Percentiles rank a stretch among this genome's conserved stretches.
phyloP scores from a whole-genome alignment of 139 green algal species.

The Haematococcus lacustris region DNA sequence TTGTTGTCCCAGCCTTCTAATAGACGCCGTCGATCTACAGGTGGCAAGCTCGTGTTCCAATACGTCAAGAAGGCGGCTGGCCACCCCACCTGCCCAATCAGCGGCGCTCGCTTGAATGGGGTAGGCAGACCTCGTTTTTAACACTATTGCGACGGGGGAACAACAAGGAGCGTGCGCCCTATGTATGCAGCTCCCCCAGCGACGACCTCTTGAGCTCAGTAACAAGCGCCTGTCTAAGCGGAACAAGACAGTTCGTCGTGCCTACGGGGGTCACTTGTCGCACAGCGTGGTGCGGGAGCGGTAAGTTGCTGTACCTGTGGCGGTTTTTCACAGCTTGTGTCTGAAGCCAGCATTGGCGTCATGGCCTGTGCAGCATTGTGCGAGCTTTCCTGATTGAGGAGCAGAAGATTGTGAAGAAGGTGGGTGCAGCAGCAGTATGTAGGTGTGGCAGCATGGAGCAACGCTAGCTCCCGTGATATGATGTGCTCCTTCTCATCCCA shows the following conservation, averaged over 20 bases:
- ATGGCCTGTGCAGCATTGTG: slow-evolving; percentile 68
- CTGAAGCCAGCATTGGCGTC: neutral
- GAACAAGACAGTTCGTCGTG: slow-evolving; percentile 90
- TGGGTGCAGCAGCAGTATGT: slow-evolving; percentile 21
- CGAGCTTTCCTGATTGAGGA: slow-evolving; percentile 97
- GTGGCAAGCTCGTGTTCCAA: slow-evolving; percentile 84
- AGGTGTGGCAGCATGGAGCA: neutral
- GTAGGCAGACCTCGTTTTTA: no score
- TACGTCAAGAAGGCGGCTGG: slow-evolving; percentile 85
- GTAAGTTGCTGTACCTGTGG: slow-evolving; percentile 16
- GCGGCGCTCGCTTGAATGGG: slow-evolving; percentile 71
- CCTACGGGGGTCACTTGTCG: slow-evolving; percentile 88
- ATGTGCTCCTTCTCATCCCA: neutral
- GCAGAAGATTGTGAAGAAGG: slow-evolving; percentile 99
- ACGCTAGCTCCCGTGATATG: neutral
- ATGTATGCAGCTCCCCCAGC: slow-evolving; percentile 45
- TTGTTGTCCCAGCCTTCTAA: neutral
- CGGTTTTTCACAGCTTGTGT: neutral
- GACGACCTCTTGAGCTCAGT: slow-evolving; percentile 54
- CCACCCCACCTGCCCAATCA: slow-evolving; percentile 70
- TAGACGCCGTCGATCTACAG: slow-evolving; percentile 32
- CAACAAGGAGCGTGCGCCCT: no score
- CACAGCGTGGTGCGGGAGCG: slow-evolving; percentile 77
- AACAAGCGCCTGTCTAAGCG: slow-evolving; percentile 75
- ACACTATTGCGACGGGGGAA: no score